A percentile compares a stretch with the other conserved stretches of the same genome.
These are phyloP conservation scores for Alternaria incomplexa DNA, from an alignment of 2,329 filamentous ascomycete species.

Conservation along the genomic window DNA sequence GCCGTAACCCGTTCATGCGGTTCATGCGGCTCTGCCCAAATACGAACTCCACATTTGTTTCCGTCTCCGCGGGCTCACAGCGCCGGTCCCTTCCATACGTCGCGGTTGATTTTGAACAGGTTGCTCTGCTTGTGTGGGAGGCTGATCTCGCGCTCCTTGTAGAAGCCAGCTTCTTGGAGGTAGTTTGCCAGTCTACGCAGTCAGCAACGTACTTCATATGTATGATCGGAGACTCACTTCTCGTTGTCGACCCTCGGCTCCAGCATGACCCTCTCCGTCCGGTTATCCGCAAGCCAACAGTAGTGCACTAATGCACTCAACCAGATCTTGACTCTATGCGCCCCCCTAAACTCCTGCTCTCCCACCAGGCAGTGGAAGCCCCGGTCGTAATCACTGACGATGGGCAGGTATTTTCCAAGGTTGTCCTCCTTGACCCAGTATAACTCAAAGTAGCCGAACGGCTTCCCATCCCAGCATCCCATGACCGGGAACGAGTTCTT, in stretches of 20 bases:
- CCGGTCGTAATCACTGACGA: constrained; percentile 80
- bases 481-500: constrained; percentile 88
- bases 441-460: constrained; percentile 96
- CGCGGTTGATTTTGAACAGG: constrained; percentile 78
- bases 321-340: constrained; percentile 79
- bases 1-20: constrained; percentile 8
- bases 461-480: constrained; percentile 91
- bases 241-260: constrained; percentile 92
- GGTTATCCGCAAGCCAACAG: constrained; percentile 75
- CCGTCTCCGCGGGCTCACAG: constrained; percentile 23
- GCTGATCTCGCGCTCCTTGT: constrained; percentile 82
- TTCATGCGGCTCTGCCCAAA: constrained; percentile 18
- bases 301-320: constrained; percentile 86
- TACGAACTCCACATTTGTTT: constrained; percentile 12
- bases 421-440: constrained; percentile 97
- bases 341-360: constrained; percentile 87
- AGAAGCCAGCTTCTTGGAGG: constrained; percentile 77
- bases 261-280: constrained; percentile 82
- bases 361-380: constrained; percentile 89
- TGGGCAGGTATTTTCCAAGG: constrained; percentile 71
- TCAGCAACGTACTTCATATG: constrained; percentile 9
- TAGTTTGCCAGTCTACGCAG: constrained; percentile 69
- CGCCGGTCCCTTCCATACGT: constrained; percentile 66
- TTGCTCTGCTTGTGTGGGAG: constrained; percentile 95
- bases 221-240: constrained; percentile 64